phyloP scores from a whole-genome alignment of 208 protist genomes.

The Wallacemonas sp. region DNA sequence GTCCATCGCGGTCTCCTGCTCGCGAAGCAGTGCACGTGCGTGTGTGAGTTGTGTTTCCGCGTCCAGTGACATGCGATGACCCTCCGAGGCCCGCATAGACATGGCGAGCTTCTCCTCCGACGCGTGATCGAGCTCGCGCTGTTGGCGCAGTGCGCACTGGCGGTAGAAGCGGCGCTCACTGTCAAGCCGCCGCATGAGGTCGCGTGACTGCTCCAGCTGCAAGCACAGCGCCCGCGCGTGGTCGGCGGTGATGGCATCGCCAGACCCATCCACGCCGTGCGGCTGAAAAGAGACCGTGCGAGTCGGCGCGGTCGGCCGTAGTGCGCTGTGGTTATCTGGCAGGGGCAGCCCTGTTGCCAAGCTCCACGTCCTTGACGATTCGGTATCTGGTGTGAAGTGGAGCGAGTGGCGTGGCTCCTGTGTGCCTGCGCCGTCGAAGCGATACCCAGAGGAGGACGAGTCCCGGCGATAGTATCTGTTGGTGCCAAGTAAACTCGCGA shows the following conservation, averaged over 20 bases:
- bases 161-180: conserved; percentile 49
- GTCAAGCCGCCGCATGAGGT: conserved; percentile 55
- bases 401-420: background rate
- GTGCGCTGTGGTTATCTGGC: background rate
- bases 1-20: conserved; percentile 26
- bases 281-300: background rate
- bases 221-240: conserved; percentile 17
- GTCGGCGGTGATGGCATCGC: background rate
- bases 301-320: background rate
- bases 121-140: conserved; percentile 24
- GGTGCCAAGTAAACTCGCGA: conserved; percentile 4
- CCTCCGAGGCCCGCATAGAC: conserved; percentile 27
- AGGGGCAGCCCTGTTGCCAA: background rate
- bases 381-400: background rate
- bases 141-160: conserved; percentile 23
- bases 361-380: background rate
- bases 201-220: conserved; percentile 37
- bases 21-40: conserved; percentile 17
- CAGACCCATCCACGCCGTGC: background rate
- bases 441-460: too few species aligned
- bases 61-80: conserved; percentile 25
- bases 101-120: conserved; percentile 19
- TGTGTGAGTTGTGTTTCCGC: conserved; percentile 20
- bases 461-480: conserved; percentile 13
- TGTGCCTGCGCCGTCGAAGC: background rate